Conservation (phyloP, 2,329 filamentous ascomycete species). For the Epichloe gansuensis region DNA sequence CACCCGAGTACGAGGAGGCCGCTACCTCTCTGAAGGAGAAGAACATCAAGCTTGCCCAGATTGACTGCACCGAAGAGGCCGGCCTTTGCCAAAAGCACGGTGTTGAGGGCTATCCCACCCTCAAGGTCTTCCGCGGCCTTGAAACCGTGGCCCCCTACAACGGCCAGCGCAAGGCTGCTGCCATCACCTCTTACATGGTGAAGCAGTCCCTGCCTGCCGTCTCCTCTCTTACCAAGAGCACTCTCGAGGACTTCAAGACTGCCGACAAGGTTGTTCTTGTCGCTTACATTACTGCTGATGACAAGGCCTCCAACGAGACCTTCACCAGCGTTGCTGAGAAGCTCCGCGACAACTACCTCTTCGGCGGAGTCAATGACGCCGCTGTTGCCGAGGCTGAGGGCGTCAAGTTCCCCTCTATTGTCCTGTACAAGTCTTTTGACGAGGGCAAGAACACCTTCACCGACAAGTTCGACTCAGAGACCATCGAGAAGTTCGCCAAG, state of each 20-base stretch:
- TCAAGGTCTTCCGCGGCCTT: slow-evolving; percentile 93
- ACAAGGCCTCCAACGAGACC: slow-evolving; percentile 78
- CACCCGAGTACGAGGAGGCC: slow-evolving; percentile 79
- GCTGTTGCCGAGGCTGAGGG: slow-evolving; percentile 80
- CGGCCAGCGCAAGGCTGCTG: slow-evolving; percentile 78
- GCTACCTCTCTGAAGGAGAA: slow-evolving; percentile 78
- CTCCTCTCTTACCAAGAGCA: slow-evolving; percentile 67
- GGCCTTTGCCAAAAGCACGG: slow-evolving; percentile 83
- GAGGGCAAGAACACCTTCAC: slow-evolving; percentile 82
- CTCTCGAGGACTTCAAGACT: slow-evolving; percentile 90
- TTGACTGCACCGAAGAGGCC: slow-evolving; percentile 90
- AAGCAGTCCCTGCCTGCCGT: slow-evolving; percentile 95
- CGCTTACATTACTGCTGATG: slow-evolving; percentile 68
- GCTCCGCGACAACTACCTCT: slow-evolving; percentile 83
- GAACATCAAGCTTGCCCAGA: slow-evolving; percentile 71
- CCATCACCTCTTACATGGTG: slow-evolving; percentile 79
- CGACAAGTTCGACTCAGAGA: slow-evolving; percentile 65
- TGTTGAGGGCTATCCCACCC: slow-evolving; percentile 94
- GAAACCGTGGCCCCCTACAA: slow-evolving; percentile 73
- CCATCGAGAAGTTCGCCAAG: slow-evolving; percentile 74
- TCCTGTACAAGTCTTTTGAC: slow-evolving; percentile 96
- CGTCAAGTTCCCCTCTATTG: slow-evolving; percentile 72
- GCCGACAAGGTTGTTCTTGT: slow-evolving; percentile 93
- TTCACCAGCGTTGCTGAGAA: slow-evolving; percentile 62
- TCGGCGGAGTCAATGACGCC: slow-evolving; percentile 75